Evolutionary conservation across 2,329 filamentous ascomycete species (phyloP), one percentile per base, ranked within the genome.

Genomic region (Xylaria sp.): DNA sequence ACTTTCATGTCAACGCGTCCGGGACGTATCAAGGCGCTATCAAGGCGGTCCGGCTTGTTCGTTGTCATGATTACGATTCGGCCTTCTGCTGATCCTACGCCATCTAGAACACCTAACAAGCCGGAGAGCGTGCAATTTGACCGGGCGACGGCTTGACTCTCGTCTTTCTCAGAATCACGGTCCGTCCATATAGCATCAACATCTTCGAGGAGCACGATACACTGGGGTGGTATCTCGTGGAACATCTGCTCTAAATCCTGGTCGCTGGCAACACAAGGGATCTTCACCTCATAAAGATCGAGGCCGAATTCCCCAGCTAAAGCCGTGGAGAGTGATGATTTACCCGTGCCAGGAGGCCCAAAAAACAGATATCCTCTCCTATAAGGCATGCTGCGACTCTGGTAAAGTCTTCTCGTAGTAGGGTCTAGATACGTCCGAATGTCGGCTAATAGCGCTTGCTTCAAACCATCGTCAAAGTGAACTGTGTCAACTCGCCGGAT

Each of bases 1-100:
- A 91, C 83, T 66, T 85, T 85, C 78, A 89, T 82, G 69, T 91
- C 89, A 2, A 91, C 86, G 4, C 89, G 81, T 0, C 89, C 89
- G 0, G 89, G 88, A 0, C 89, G 82, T 20, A 89, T 83, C 1
- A 91, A 81, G 0, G 88, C 88, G 3, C 80, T 78, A 71, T 90
- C 88, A 0, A 90, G 83, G 56, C 85, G 84, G 66, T 90, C 87
- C 0, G 85, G 83, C 65, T 87, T 85, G 73, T 91, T 91, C 17
- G 88, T 90, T 0, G 88, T 91, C 88, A 91, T 90, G 75, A 91
- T 87, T 11, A 91, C 82, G 15, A 92, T 86, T 15, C 88, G 84
- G 7, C 89, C 89, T 79, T 91, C 89, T 60, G 87, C 87, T 0
- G 86, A 87, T 1, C 88, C 88, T 0, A 90, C 88, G 20, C 89